These are phyloP conservation scores for Drechslerella coelobrocha DNA, from an alignment of 2,329 filamentous ascomycete genomes.

Conservation along the genomic window DNA sequence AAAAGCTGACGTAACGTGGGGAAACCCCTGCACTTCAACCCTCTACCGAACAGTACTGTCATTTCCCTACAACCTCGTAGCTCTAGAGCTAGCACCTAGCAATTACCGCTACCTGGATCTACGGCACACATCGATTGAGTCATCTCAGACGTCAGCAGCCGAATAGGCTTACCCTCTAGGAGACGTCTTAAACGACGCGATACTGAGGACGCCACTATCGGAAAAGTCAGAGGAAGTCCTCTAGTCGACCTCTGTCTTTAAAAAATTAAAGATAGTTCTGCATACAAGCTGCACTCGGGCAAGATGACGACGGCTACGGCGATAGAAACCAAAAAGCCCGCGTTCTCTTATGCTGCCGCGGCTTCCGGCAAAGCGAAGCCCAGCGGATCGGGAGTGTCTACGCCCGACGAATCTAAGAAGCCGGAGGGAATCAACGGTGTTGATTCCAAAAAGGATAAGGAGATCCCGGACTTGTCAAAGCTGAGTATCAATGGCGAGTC, in stretches of 20 bases:
- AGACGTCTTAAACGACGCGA: conserved; percentile 42
- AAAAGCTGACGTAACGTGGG: not conserved
- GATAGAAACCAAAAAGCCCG: conserved; percentile 52
- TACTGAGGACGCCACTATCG: conserved; percentile 49
- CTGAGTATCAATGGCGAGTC: conserved; percentile 33
- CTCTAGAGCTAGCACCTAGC: conserved; percentile 15
- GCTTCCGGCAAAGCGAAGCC: conserved; percentile 53
- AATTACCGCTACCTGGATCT: not conserved
- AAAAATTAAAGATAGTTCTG: conserved; percentile 42
- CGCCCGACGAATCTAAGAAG: conserved; percentile 43
- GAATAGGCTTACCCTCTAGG: conserved; percentile 34
- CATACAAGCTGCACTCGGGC: conserved; percentile 41
- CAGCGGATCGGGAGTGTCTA: conserved; percentile 26
- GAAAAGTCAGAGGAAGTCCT: conserved; percentile 44
- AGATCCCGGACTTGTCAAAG: conserved; percentile 54
- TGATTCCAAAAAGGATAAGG: conserved; percentile 59
- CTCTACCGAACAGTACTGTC: not conserved
- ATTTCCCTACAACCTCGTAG: conserved; percentile 4
- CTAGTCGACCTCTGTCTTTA: conserved; percentile 42
- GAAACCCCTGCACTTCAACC: not conserved
- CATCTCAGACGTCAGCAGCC: conserved; percentile 27
- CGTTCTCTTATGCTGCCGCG: conserved; percentile 55
- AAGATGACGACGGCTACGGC: conserved; percentile 51
- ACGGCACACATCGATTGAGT: conserved; percentile 22
- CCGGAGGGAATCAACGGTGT: conserved; percentile 54